These are phyloP conservation scores for Paraconiothyrium brasiliense DNA, from an alignment of 2,329 filamentous ascomycete genomes.

Conservation along the genomic window DNA sequence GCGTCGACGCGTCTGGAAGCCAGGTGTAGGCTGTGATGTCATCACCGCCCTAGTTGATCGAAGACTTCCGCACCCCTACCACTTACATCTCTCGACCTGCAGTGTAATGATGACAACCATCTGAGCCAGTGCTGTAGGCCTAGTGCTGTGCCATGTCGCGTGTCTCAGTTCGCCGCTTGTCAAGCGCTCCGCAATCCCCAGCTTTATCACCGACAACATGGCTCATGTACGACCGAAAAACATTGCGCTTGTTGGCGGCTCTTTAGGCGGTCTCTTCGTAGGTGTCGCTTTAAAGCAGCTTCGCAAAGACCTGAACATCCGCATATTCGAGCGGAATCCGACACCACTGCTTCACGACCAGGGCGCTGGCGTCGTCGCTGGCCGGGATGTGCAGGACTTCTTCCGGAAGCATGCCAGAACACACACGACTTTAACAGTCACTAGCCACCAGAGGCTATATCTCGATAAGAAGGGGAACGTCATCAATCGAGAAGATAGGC, in stretches of 20 bases:
- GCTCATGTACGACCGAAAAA: conserved; percentile 22
- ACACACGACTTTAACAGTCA: conserved; percentile 28
- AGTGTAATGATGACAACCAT: background rate
- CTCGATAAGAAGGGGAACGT: conserved; percentile 30
- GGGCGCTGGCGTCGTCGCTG: conserved; percentile 38
- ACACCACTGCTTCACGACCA: conserved; percentile 38
- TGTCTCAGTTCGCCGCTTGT: no score
- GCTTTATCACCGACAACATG: background rate
- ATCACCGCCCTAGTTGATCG: background rate
- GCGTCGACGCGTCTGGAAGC: background rate
- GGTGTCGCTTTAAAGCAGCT: conserved; percentile 35
- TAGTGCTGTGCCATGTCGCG: background rate
- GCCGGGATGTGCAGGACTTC: conserved; percentile 32
- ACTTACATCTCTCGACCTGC: background rate
- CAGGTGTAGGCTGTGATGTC: background rate
- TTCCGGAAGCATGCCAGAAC: conserved; percentile 33
- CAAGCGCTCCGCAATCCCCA: background rate
- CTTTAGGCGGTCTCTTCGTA: conserved; percentile 33
- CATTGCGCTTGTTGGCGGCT: conserved; percentile 36
- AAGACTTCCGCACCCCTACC: conserved; percentile 1
- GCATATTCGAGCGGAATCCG: conserved; percentile 38
- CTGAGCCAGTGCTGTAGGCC: no score
- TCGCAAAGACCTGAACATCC: conserved; percentile 31
- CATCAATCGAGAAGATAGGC: conserved; percentile 29
- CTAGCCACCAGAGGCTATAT: conserved; percentile 32